Evolutionary conservation across 257 asterid genomes (phyloP).

Genomic region (Scutellaria galericulata): DNA sequence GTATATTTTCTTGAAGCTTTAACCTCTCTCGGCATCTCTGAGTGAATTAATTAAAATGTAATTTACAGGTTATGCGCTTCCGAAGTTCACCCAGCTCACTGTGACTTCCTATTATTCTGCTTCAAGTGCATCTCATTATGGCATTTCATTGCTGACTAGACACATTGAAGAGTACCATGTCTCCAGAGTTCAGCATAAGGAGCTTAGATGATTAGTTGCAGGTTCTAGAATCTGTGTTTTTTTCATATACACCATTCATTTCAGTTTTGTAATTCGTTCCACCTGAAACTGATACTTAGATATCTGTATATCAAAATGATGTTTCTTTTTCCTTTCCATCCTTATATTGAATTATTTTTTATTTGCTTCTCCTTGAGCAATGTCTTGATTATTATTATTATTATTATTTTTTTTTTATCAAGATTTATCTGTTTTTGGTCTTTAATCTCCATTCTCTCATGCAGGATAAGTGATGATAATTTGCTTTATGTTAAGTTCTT

Average conservation of each 20-base stretch:
- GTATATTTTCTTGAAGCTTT: neutral
- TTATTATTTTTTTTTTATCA: too few relatives aligned
- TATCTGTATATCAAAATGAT: conserved; percentile 20
- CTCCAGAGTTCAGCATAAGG: conserved; percentile 52
- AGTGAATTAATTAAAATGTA: conserved; percentile 36
- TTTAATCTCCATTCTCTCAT: too few relatives aligned
- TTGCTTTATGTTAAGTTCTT: neutral
- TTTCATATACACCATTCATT: neutral
- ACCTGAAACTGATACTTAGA: conserved; percentile 13
- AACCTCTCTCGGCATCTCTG: conserved; percentile 7
- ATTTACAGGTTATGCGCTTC: conserved; percentile 75
- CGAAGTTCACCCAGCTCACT: conserved; percentile 73
- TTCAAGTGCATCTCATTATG: conserved; percentile 80
- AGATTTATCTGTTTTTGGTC: too few relatives aligned
- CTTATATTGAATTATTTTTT: neutral
- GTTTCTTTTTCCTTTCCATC: neutral
- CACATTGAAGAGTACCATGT: conserved; percentile 62
- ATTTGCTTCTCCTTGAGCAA: neutral
- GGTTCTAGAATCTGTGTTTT: conserved; percentile 41
- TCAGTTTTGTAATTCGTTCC: conserved; percentile 39
- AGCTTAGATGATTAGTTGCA: conserved; percentile 54
- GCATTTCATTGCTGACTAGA: conserved; percentile 72
- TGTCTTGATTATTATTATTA: too few relatives aligned
- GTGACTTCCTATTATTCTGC: conserved; percentile 86
- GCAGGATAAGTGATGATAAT: too few relatives aligned